Evolutionary conservation across 768 basidiomycete genomes (phyloP), one percentile per base, ranked within the genome.

Genomic region (Suillus cothurnatus): DNA sequence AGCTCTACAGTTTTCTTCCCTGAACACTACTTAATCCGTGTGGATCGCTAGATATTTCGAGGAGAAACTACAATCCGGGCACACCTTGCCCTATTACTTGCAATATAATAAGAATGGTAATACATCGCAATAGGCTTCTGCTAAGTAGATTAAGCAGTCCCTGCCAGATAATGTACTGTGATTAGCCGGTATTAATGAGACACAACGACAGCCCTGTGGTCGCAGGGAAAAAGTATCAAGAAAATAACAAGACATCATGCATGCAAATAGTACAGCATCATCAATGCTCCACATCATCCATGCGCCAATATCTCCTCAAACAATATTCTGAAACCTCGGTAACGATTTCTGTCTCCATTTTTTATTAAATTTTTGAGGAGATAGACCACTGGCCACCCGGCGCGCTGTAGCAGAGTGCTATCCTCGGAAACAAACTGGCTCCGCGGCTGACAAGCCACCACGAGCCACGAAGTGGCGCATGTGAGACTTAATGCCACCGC

Each of bases 401-500:
- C 6, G 17, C 76, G 68, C 36, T 36, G 61, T 43, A 64, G 52
- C 52, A 64, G 6, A n/a, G 34, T 28, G n/a, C 69, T 72, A 26
- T 66, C 32, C 6, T 5, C 14, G 9, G 41, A 39, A 49, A 63
- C 38, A 65, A 76, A 66, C 7, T 2, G 6, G 21, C 63, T 66
- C 1, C 68, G 41, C 53, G 47, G 64, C n/a, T 86, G 86, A 69
- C 84, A 81, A 5, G 86, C 81, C 26, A 87, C 77, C 43, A 82
- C 79, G 23, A 87, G 68, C 86, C 86, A 89, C 39, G 84, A 74
- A 15, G 85, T 85, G 6, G 79, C 47, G 21, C 81, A n/a, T 0
- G 87, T 88, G 41, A 89, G 75, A 0, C 78, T 71, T 9, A 85
- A 59, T 3, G 83, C 79, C 1, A 76, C 68, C 15, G 69, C 78